A percentile compares a stretch with the other conserved stretches of the same genome.
Conservation (phyloP, 805 yeast species). For the Candida pseudofarinosa region DNA sequence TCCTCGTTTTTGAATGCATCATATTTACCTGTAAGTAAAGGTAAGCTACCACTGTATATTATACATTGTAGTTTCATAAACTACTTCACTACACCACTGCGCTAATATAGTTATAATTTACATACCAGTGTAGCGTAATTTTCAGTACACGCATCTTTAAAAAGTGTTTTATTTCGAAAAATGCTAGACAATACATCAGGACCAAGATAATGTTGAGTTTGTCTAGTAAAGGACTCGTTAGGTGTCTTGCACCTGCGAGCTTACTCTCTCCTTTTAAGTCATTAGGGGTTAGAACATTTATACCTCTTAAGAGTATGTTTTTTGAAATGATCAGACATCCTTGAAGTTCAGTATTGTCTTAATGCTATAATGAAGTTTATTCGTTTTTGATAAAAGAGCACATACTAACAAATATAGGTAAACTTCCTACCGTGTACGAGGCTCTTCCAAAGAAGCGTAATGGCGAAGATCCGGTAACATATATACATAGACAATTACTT, state of each 20-base stretch:
- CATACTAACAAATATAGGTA: slow-evolving; percentile 3
- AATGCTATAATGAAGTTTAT: no score
- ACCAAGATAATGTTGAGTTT: neutral
- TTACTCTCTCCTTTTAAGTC: neutral
- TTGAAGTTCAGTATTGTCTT: no score
- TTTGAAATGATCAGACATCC: neutral
- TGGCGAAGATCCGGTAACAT: slow-evolving; percentile 43
- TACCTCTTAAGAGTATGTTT: neutral
- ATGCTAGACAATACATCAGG: neutral
- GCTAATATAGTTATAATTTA: no score
- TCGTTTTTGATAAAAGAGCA: no score
- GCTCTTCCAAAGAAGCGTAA: slow-evolving; percentile 48
- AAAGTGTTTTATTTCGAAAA: neutral
- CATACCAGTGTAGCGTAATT: neutral
- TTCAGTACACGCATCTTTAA: neutral
- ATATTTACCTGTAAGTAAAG: neutral
- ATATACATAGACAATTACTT: slow-evolving; percentile 49
- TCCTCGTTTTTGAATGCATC: slow-evolving; percentile 28
- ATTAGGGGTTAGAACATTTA: neutral
- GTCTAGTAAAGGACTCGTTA: neutral
- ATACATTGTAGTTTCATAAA: no score
- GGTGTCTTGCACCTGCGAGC: neutral
- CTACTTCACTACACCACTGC: no score
- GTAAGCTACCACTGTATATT: neutral
- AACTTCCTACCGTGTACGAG: slow-evolving; percentile 39